A percentile compares a stretch with the other conserved stretches of the same genome.
Conservation (phyloP, 495 filamentous ascomycete species). For the Hyaloscypha hepaticicola region DNA sequence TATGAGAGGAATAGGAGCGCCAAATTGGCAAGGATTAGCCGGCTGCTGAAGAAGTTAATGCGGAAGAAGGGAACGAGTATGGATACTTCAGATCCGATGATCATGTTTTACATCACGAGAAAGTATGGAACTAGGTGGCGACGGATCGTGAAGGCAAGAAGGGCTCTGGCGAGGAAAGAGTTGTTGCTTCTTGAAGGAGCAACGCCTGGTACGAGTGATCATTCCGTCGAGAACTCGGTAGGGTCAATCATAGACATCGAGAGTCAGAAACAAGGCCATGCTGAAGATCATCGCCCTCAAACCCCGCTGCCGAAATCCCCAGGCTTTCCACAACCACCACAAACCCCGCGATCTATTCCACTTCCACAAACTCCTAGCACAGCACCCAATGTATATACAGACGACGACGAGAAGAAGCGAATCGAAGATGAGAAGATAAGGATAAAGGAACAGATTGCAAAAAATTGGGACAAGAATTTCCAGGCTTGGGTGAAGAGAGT, state of each 20-base stretch:
- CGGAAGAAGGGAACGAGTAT: background rate
- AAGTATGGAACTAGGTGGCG: background rate
- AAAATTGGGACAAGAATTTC: conserved; percentile 15
- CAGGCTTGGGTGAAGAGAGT: background rate
- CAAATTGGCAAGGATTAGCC: background rate
- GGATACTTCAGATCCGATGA: background rate
- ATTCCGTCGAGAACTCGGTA: too few relatives aligned
- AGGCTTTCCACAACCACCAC: background rate
- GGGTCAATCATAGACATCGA: too few relatives aligned
- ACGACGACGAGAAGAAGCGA: background rate
- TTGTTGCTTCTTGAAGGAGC: too few relatives aligned
- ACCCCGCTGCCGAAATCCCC: too few relatives aligned
- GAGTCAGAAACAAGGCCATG: too few relatives aligned
- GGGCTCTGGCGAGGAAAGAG: background rate
- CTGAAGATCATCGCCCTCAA: too few relatives aligned
- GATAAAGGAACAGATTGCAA: background rate
- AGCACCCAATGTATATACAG: background rate
- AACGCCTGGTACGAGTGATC: background rate
- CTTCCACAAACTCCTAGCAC: background rate
- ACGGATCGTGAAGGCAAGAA: background rate
- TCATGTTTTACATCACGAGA: background rate
- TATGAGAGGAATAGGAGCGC: background rate
- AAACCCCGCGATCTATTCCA: background rate
- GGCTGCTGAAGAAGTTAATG: background rate
- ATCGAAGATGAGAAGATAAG: conserved; percentile 32